Base-by-base conservation (phyloP, 2,329 filamentous ascomycete genomes). In the Samsoniella hepiali region DNA sequence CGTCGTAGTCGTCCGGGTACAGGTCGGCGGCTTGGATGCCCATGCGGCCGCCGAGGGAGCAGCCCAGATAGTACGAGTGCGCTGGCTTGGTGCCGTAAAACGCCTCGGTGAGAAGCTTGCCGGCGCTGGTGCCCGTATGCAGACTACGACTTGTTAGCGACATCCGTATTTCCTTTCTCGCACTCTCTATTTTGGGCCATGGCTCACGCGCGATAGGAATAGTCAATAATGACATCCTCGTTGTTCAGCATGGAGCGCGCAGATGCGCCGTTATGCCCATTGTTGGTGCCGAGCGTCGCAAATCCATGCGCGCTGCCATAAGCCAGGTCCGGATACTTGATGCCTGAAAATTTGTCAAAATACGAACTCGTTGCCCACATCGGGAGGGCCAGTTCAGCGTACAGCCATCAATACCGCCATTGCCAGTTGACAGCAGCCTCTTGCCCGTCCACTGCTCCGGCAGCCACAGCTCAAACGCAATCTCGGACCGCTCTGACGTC, bases 41-140 rank as follows among this genome's bases (percentile, higher is more conserved):
- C 73, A 88, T 83, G 0, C 85, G 76, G 1, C 86, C 85, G 7
- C 86, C 86, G 0, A 83, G 81, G 0, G 83, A 87, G 68, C 85
- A 88, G 8, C 85, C 85, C 2, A 81, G 69, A 65, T 81, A 87
- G 71, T 87, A 88, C 0, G 78, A 80, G 59, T 79, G 81, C 0
- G 72, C 70, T 0, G 75, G 70, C 0, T 34, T 4, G 3, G 63
- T 65, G 2, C 72, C 72, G 67, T 87, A 87, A 70, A 83, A 84
- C 0, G 72, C 68, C 15, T 78, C 68, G 2, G 77, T 75, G 27
- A 87, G 72, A 22, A 76, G 64, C 68, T 84, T 86, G 13, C 79
- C 81, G 1, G 80, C 67, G 0, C 77, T 74, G 0, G 82, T 79
- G 0, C 80, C 82, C 0, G 77, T 79, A 65, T 86, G 84, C 1